Conservation (phyloP, 1,284 basidiomycete genomes). For the Xanthoconium separans region DNA sequence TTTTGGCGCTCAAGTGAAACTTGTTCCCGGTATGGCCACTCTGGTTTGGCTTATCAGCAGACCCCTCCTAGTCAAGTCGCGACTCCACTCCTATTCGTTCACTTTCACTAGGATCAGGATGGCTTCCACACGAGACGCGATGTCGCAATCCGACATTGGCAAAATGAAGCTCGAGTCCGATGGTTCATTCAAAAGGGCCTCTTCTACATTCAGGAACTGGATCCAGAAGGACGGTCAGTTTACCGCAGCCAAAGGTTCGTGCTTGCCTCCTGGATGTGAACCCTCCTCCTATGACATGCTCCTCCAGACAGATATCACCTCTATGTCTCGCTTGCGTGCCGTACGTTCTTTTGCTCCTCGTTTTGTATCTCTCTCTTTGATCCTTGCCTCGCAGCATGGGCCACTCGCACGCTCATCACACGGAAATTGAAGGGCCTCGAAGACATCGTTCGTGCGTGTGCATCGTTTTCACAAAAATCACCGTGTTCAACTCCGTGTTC, state of each 20-base stretch:
- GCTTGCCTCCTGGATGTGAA: background rate
- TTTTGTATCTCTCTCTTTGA: background rate
- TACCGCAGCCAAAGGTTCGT: slow-evolving; percentile 76
- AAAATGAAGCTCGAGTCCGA: slow-evolving; percentile 65
- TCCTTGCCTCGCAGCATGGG: slow-evolving; percentile 68
- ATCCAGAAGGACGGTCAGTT: slow-evolving; percentile 78
- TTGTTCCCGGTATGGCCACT: slow-evolving; percentile 15
- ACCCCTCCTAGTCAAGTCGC: slow-evolving; percentile 4
- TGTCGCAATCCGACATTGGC: slow-evolving; percentile 56
- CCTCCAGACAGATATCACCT: slow-evolving; percentile 81
- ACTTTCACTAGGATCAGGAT: slow-evolving; percentile 13
- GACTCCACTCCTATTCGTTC: background rate
- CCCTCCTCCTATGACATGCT: background rate
- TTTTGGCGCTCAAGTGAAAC: slow-evolving; percentile 6
- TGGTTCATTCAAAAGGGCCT: slow-evolving; percentile 81
- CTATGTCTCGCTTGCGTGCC: slow-evolving; percentile 79
- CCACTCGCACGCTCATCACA: slow-evolving; percentile 86
- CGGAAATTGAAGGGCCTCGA: slow-evolving; percentile 92
- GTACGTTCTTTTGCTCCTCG: slow-evolving; percentile 44
- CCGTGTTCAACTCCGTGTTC: background rate
- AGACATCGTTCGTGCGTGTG: slow-evolving; percentile 67
- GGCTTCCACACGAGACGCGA: slow-evolving; percentile 34
- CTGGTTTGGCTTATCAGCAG: slow-evolving; percentile 2
- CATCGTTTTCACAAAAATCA: background rate
- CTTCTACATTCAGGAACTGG: slow-evolving; percentile 70